These are phyloP conservation scores for Scheffersomyces coipomensis DNA, from an alignment of 805 yeast species.

Conservation along the genomic window DNA sequence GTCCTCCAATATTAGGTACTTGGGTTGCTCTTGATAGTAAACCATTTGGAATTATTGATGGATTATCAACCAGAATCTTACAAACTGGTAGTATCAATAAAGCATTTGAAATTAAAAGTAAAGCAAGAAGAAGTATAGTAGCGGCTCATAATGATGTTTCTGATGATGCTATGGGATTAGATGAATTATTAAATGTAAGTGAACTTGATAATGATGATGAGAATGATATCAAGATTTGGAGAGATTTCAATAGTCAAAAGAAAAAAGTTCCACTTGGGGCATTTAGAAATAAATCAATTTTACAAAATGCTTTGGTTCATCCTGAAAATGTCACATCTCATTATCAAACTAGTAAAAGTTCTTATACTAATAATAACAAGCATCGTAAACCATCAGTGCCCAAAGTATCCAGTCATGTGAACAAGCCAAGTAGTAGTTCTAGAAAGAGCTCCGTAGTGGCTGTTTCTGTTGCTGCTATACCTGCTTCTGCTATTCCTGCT, in stretches of 20 bases:
- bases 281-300: slow-evolving; percentile 68
- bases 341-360: not conserved
- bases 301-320: slow-evolving; percentile 23
- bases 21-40: slow-evolving; percentile 79
- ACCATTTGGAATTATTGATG: slow-evolving; percentile 94
- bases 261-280: slow-evolving; percentile 79
- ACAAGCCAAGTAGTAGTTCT: not conserved
- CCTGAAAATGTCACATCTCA: slow-evolving; percentile 2
- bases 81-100: slow-evolving; percentile 19
- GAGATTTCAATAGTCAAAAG: slow-evolving; percentile 44
- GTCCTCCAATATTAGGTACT: slow-evolving; percentile 91
- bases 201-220: slow-evolving; percentile 76
- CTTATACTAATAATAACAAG: not conserved
- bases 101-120: slow-evolving; percentile 2
- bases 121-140: slow-evolving; percentile 17
- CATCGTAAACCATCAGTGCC: not conserved
- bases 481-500: too few species aligned
- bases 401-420: not conserved
- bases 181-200: slow-evolving; percentile 84
- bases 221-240: slow-evolving; percentile 49
- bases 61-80: slow-evolving; percentile 83
- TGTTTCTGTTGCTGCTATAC: not conserved
- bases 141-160: slow-evolving; percentile 1
- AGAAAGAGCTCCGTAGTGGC: slow-evolving; percentile 1
- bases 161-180: slow-evolving; percentile 51